Evolutionary conservation across 768 basidiomycete genomes (phyloP), one percentile per base, ranked within the genome.

Genomic region (Kwoniella dejecticola): DNA sequence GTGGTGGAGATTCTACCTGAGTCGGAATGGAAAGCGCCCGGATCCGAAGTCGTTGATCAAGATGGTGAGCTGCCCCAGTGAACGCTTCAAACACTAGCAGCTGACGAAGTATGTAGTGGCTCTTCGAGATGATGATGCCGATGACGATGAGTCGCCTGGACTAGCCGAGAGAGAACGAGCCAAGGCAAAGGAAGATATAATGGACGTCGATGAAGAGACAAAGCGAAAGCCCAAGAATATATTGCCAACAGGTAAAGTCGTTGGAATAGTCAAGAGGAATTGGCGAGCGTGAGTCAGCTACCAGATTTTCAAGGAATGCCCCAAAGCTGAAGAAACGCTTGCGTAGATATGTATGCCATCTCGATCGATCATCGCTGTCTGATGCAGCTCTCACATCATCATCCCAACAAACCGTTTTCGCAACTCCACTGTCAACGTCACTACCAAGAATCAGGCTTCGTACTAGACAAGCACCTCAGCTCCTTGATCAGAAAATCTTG

Each of bases 361-460:
- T 99, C 48, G 96, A 97, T 78, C 85, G 87, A 62, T 85, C 89
- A 0, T 94, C 95, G 1, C 84, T 98, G 31, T 87, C 88, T 0
- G 89, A 89, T 3, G 84, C 86, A 3, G 87, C 86, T 59, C 74
- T 85, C 15, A 90, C 90, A 0, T 93, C 91, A 1, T 62, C 80
- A 5, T 76, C 80, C 3, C 86, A 87, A 56, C 92, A 94, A 81
- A 90, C 92, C 0, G 89, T 98, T 27, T 93, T 97, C 76, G 95
- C 93, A 1, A 91, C 90, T 1, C 95, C 96, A 0, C 88, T 95
- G 38, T 94, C 93, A 11, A 85, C 90, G 7, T 83, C 90, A 12
- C 86, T 98, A 52, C 96, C 96, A 0, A 89, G 93, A 45, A 97
- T 98, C 70, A 88, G 94, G 26, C 82, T 99, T 41, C 87, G 93